These are phyloP conservation scores for Tetracentron sinense DNA, from an alignment of 164 flowering plant genomes.

Conservation along the genomic window DNA sequence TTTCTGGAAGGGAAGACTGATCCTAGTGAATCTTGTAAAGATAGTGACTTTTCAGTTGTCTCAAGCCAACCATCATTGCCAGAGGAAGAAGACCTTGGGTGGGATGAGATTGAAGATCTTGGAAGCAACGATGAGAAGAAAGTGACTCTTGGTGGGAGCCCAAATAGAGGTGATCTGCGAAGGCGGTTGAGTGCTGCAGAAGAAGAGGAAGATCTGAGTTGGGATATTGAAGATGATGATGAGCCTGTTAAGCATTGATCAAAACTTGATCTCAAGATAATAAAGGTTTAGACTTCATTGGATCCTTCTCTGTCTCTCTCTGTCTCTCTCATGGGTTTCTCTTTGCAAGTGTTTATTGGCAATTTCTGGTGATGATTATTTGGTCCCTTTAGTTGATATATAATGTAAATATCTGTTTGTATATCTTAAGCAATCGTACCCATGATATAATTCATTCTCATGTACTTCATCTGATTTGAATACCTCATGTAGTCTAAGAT, in stretches of 20 bases:
- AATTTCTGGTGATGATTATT: conserved; percentile 3
- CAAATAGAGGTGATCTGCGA: conserved; percentile 45
- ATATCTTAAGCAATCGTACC: conserved; percentile 7
- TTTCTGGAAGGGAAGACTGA: conserved; percentile 37
- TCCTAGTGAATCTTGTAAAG: conserved; percentile 38
- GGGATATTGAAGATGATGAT: conserved; percentile 91
- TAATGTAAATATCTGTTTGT: conserved; percentile 16
- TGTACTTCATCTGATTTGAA: neutral
- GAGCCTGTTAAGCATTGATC: conserved; percentile 47
- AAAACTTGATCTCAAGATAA: neutral
- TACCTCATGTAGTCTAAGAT: too few species aligned
- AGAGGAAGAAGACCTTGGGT: conserved; percentile 77
- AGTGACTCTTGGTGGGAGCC: conserved; percentile 25
- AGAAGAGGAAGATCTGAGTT: conserved; percentile 77
- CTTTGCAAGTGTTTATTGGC: conserved; percentile 16
- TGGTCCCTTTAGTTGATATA: conserved; percentile 1
- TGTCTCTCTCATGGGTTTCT: neutral
- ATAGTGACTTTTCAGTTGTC: conserved; percentile 54
- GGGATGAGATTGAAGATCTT: conserved; percentile 92
- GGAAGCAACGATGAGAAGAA: conserved; percentile 60
- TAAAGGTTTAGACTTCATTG: neutral
- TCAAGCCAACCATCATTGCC: conserved; percentile 48
- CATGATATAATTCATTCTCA: neutral
- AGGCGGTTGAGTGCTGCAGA: conserved; percentile 62
- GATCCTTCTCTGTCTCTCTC: neutral